Percentiles rank a stretch among this genome's conserved stretches.
These are phyloP conservation scores for Phoma sp. DNA, from an alignment of 2,329 filamentous ascomycete species.

Conservation along the genomic window DNA sequence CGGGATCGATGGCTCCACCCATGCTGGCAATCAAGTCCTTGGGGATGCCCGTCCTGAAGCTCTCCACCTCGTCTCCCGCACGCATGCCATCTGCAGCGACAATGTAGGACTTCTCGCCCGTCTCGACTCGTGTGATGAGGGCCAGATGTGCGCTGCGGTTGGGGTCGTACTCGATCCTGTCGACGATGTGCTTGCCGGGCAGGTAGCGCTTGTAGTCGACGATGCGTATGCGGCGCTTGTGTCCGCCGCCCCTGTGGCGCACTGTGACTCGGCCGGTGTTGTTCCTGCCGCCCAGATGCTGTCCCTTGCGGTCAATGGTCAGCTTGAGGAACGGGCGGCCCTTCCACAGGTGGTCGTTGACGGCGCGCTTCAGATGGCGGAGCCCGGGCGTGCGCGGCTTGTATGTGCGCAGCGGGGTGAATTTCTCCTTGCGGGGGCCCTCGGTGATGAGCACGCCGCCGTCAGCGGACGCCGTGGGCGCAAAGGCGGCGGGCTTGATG, in stretches of 20 bases:
- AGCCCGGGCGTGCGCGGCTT: constrained; percentile 92
- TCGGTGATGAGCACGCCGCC: constrained; percentile 30
- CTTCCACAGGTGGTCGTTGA: constrained; percentile 98
- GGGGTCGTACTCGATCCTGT: constrained; percentile 96
- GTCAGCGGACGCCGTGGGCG: constrained; percentile 45
- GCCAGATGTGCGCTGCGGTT: constrained; percentile 93
- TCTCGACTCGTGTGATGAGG: constrained; percentile 77
- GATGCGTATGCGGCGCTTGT: constrained; percentile 88
- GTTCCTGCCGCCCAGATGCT: constrained; percentile 91
- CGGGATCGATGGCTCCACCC: constrained; percentile 91
- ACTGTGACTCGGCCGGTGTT: constrained; percentile 85
- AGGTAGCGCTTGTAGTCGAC: constrained; percentile 85
- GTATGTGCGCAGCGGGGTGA: constrained; percentile 76
- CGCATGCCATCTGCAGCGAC: constrained; percentile 94
- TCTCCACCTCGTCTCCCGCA: constrained; percentile 89
- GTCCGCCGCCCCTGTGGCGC: constrained; percentile 89
- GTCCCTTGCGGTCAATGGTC: constrained; percentile 91
- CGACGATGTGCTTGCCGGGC: constrained; percentile 84
- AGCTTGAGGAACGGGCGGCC: constrained; percentile 82
- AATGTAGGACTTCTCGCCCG: constrained; percentile 84
- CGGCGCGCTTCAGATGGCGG: constrained; percentile 86
- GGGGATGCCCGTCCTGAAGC: constrained; percentile 89
- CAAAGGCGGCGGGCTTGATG: constrained; percentile 36
- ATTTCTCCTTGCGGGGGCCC: constrained; percentile 42
- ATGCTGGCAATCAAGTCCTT: constrained; percentile 86